phyloP scores from a whole-genome alignment of 169 alveolate genomes.

The Plasmodium relictum region DNA sequence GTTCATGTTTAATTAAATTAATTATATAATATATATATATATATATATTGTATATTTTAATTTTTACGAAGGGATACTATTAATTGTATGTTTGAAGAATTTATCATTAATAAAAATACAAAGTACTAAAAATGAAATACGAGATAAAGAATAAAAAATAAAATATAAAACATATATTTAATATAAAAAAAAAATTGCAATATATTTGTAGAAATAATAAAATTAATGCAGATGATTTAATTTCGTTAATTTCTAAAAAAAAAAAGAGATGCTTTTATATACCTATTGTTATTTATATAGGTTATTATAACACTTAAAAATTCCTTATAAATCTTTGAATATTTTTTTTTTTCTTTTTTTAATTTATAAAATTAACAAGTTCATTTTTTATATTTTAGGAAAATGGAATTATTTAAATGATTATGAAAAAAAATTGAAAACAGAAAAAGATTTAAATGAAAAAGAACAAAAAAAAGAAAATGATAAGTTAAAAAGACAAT shows the following conservation, averaged over 20 bases:
- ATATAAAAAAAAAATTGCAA: too few relatives aligned
- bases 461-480: conserved; percentile 14
- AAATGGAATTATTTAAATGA: conserved; percentile 1
- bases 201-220: conserved; percentile 4
- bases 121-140: conserved; percentile 11
- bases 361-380: neutral
- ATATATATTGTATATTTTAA: neutral
- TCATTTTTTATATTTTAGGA: conserved; percentile 6
- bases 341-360: too few relatives aligned
- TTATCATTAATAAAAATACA: conserved; percentile 22
- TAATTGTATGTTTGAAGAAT: conserved; percentile 66
- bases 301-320: neutral
- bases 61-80: conserved; percentile 31
- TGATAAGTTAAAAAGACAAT: conserved; percentile 25
- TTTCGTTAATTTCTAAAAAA: conserved; percentile 33
- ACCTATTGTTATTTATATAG: conserved; percentile 55
- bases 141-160: neutral
- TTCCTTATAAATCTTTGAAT: too few relatives aligned
- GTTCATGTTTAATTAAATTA: neutral
- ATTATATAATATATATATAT: conserved; percentile 1
- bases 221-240: conserved; percentile 51
- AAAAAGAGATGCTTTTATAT: conserved; percentile 65
- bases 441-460: conserved; percentile 8
- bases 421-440: conserved; percentile 34
- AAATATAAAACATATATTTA: too few relatives aligned